A percentile compares a stretch with the other conserved stretches of the same genome.
Evolutionary conservation across 2,329 filamentous ascomycete species (phyloP).

Genomic region (Botryotinia globosa): DNA sequence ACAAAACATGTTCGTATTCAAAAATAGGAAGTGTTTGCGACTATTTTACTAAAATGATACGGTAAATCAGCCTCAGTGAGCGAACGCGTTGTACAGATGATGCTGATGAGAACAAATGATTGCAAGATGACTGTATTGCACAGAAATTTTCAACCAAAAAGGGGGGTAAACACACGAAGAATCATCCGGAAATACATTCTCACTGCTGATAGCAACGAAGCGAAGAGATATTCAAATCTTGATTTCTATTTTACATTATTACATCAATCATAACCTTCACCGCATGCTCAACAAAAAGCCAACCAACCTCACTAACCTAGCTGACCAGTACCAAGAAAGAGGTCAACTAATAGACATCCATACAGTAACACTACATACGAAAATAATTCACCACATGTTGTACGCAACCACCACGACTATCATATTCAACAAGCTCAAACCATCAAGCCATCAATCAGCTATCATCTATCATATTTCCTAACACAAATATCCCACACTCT

Average conservation of each 20-base stretch:
- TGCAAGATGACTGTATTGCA: background rate
- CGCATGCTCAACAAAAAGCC: background rate
- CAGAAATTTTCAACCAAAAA: background rate
- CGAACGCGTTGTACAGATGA: background rate
- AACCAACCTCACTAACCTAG: background rate
- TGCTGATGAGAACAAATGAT: background rate
- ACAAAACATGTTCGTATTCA: conserved; percentile 1
- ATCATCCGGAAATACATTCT: background rate
- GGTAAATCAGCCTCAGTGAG: background rate
- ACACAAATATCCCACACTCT: background rate
- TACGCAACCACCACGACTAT: background rate
- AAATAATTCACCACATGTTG: background rate
- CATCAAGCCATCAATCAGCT: background rate
- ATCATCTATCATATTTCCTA: background rate
- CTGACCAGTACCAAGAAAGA: background rate
- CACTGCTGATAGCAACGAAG: background rate
- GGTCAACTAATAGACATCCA: background rate
- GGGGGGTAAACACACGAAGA: background rate
- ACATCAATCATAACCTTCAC: background rate
- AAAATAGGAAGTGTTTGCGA: background rate
- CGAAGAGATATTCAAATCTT: background rate
- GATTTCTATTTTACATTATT: background rate
- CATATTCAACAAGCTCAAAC: background rate
- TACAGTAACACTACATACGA: background rate
- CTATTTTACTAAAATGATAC: no score